Evolutionary conservation across 202 grass and related monocot genomes (phyloP).

Genomic region (Bolboschoenoplectus hybrid): DNA sequence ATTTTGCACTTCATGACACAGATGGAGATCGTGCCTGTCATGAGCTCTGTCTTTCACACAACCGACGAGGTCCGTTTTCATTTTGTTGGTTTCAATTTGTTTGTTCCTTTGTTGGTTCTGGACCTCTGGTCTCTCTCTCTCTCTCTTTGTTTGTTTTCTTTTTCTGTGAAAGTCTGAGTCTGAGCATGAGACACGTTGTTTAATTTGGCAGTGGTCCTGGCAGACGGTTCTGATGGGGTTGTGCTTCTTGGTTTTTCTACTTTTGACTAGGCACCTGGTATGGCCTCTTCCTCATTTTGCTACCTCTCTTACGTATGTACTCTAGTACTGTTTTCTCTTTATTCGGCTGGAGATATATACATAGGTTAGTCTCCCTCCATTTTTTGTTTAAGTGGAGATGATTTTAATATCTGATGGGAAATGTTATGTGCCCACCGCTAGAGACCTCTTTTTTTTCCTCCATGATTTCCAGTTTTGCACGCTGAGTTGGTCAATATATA

Average conservation of each 20-base stretch:
- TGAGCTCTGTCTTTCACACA: constrained; percentile 76
- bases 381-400: not conserved
- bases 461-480: not conserved
- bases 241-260: constrained; percentile 67
- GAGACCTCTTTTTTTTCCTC: not conserved
- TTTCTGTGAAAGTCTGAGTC: not conserved
- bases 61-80: constrained; percentile 53
- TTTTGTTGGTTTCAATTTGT: not conserved
- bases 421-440: not conserved
- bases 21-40: constrained; percentile 86
- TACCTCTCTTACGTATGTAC: not conserved
- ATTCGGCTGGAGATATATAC: not conserved
- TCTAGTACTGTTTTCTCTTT: constrained; percentile 9
- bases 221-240: constrained; percentile 82
- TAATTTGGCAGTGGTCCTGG: constrained; percentile 91
- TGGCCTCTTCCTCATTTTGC: constrained; percentile 40
- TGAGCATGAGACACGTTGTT: not conserved
- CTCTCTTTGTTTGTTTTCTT: too few relatives aligned
- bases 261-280: constrained; percentile 72
- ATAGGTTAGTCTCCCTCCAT: not conserved
- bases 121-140: too few relatives aligned
- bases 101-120: not conserved
- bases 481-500: not conserved
- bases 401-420: not conserved
- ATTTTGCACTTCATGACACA: constrained; percentile 89